Percentiles rank a stretch among this genome's conserved stretches.
These are phyloP conservation scores for Nadsonia commutata DNA, from an alignment of 1,139 yeast species.

Conservation along the genomic window DNA sequence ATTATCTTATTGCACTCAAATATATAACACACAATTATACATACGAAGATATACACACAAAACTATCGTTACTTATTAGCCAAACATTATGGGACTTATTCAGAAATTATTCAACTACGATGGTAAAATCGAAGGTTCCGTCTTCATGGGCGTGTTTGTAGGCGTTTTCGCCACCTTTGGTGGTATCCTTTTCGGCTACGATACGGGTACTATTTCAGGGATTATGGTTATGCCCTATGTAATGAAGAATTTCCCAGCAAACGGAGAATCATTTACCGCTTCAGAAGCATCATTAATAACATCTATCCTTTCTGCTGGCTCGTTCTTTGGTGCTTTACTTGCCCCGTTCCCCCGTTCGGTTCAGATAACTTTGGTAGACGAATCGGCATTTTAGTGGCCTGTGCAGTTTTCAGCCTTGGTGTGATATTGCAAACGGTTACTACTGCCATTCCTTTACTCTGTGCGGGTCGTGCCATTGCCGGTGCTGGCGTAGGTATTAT, in stretches of 20 bases:
- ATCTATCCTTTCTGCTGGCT: conserved; percentile 42
- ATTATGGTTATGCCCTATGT: conserved; percentile 40
- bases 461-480: conserved; percentile 24
- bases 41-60: no score
- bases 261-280: conserved; percentile 29
- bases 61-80: no score
- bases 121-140: conserved; percentile 13
- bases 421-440: conserved; percentile 44
- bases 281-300: conserved; percentile 44
- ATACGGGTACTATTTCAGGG: conserved; percentile 45
- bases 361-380: conserved; percentile 50
- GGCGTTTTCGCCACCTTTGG: conserved; percentile 36
- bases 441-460: conserved; percentile 21
- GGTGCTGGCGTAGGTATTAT: conserved; percentile 47
- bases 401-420: conserved; percentile 43
- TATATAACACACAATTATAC: no score
- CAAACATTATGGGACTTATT: no score
- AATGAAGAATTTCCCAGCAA: conserved; percentile 26
- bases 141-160: conserved; percentile 2
- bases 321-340: conserved; percentile 40
- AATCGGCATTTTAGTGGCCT: conserved; percentile 35
- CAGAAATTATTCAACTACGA: conserved; percentile 14
- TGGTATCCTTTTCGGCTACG: conserved; percentile 43
- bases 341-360: conserved; percentile 35
- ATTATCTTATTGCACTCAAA: no score